Evolutionary conservation across 2,329 filamentous ascomycete species (phyloP), one percentile per base, ranked within the genome.

Genomic region (Colletotrichum tropicicola): DNA sequence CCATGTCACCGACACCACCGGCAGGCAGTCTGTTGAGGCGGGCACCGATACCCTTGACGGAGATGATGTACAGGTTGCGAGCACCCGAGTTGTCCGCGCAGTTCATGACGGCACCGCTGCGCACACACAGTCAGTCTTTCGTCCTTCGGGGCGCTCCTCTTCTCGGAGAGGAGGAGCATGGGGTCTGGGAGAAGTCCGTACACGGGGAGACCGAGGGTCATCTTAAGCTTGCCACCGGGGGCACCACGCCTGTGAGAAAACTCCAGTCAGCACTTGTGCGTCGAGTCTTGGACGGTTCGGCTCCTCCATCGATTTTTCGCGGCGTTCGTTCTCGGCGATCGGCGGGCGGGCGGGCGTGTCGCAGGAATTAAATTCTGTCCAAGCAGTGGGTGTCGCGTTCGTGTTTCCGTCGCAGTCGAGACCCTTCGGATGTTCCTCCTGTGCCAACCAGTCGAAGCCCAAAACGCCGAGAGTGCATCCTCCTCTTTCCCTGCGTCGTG

Each of bases 141-240:
- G 25, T 54, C 19, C 59, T 41, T 44, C 35, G 32, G n/a, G 23
- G 47, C 23, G 62, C 59, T 55, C 47, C 48, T 35, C 59, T 59
- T 51, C 56, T 9, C 28, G 19, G 15, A n/a, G 23, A 37, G 19
- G 27, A 23, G 19, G 6, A 45, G 65, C 44, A 15, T 19, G 49
- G 32, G 37, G 54, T 59, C 45, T 60, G 56, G 44, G 57, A 39
- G 10, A 23, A 58, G 66, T 59, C 92, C 94, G 84, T 97, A 98
- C 94, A 97, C 94, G 86, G 96, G 96, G 79, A 99, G 94, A 98
- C 93, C 96, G 85, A 99, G 93, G 84, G 96, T 98, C 96, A 99
- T 99, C 92, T 97, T 98, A 80, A 98, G 92, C 92, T 99, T 99
- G 92, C 97, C 97, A 90, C 96, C 96, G 80, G 94, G 92, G 89